Evolutionary conservation across 768 basidiomycete genomes (phyloP).

Genomic region (Boletus subcaerulescens): DNA sequence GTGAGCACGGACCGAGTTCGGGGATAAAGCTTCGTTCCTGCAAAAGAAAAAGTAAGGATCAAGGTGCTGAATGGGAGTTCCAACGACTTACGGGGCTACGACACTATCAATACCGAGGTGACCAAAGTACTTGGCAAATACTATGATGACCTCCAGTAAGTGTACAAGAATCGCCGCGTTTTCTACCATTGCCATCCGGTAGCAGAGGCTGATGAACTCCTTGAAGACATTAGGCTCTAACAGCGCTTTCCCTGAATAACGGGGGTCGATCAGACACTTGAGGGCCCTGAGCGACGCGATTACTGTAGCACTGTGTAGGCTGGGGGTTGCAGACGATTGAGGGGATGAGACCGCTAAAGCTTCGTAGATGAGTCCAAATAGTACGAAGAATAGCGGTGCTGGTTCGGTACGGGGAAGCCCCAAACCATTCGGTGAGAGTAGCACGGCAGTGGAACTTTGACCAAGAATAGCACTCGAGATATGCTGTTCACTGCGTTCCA

Average conservation of each 20-base stretch:
- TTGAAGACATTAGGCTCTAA: slow-evolving; percentile 82
- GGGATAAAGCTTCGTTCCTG: slow-evolving; percentile 32
- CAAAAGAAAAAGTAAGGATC: background rate
- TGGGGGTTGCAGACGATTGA: slow-evolving; percentile 46
- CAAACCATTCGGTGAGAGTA: slow-evolving; percentile 20
- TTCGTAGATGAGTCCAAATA: slow-evolving; percentile 95
- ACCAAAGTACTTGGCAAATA: slow-evolving; percentile 46
- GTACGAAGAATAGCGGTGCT: slow-evolving; percentile 76
- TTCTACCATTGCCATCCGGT: slow-evolving; percentile 89
- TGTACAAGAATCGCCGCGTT: slow-evolving; percentile 65
- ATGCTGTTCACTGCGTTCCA: slow-evolving; percentile 65
- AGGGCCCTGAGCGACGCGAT: slow-evolving; percentile 72
- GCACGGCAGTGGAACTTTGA: slow-evolving; percentile 25
- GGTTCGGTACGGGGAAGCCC: slow-evolving; percentile 50
- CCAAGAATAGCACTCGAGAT: slow-evolving; percentile 84
- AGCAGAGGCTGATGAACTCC: slow-evolving; percentile 84
- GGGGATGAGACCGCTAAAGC: slow-evolving; percentile 67
- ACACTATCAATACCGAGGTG: slow-evolving; percentile 26
- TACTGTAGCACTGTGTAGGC: slow-evolving; percentile 45
- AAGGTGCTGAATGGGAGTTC: background rate
- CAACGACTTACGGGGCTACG: slow-evolving; percentile 17
- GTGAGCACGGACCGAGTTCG: slow-evolving; percentile 46
- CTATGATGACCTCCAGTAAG: slow-evolving; percentile 65
- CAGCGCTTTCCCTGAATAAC: slow-evolving; percentile 79
- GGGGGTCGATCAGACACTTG: slow-evolving; percentile 73